phyloP scores from a whole-genome alignment of 371 early-diverging fungal species.

The Haplosporangium sp. region DNA sequence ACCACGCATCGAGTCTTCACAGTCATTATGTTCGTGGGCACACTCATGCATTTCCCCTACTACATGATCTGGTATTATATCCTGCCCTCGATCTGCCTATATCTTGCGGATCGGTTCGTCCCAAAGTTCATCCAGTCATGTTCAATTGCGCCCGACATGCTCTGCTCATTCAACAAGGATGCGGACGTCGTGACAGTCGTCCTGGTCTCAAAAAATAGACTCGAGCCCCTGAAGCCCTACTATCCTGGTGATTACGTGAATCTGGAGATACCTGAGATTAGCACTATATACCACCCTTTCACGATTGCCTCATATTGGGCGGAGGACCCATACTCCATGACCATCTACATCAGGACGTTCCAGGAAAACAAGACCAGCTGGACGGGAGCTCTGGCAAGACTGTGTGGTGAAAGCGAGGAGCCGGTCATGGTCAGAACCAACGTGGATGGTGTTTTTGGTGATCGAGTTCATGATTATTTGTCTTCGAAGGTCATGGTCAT shows the following conservation, averaged over 20 bases:
- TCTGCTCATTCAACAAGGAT: constrained; percentile 42
- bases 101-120: constrained; percentile 41
- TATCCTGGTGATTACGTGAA: constrained; percentile 51
- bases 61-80: constrained; percentile 44
- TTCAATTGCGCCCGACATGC: constrained; percentile 23
- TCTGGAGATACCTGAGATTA: constrained; percentile 34
- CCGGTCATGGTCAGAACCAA: constrained; percentile 21
- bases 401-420: constrained; percentile 22
- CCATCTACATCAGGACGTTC: constrained; percentile 35
- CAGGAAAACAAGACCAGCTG: constrained; percentile 38
- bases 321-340: constrained; percentile 51
- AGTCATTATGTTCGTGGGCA: constrained; percentile 5
- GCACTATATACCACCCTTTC: constrained; percentile 42
- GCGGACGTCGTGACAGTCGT: constrained; percentile 36
- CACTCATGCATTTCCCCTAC: constrained; percentile 24
- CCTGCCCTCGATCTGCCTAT: constrained; percentile 41
- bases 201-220: constrained; percentile 17
- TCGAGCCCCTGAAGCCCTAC: constrained; percentile 46
- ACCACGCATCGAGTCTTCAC: constrained; percentile 13
- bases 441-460: constrained; percentile 48
- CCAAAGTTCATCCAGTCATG: constrained; percentile 44
- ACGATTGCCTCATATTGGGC: constrained; percentile 53
- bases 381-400: constrained; percentile 30
- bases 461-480: constrained; percentile 40
- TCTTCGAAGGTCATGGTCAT: constrained; percentile 33